Conservation (phyloP, 768 basidiomycete species). For the Paxillus ammoniavirescens region DNA sequence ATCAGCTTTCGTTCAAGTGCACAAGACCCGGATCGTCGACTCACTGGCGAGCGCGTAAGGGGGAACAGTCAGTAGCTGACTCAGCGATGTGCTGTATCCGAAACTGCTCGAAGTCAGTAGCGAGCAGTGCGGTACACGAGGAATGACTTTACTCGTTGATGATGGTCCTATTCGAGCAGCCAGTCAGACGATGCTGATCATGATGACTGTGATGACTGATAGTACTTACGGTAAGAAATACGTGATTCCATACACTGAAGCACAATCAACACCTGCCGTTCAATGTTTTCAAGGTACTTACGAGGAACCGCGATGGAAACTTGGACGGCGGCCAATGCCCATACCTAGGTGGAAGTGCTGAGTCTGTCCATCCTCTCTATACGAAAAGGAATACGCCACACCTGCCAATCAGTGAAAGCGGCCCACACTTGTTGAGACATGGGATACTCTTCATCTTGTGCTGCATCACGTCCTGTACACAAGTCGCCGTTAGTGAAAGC, state of each 20-base stretch:
- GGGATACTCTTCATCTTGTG: constrained; percentile 55
- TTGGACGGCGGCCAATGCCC: constrained; percentile 38
- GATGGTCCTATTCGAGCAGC: no score
- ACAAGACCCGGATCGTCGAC: no score
- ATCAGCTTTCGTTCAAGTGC: no score
- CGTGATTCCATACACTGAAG: constrained; percentile 59
- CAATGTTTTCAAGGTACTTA: constrained; percentile 32
- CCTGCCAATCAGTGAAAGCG: constrained; percentile 62
- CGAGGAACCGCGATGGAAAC: constrained; percentile 56
- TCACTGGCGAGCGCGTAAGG: no score
- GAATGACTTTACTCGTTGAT: no score
- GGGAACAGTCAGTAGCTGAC: no score
- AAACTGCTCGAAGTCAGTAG: no score
- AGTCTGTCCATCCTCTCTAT: no score
- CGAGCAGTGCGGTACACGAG: no score
- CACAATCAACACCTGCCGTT: not conserved
- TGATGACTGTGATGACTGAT: no score
- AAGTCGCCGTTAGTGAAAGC: constrained; percentile 22
- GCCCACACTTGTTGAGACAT: constrained; percentile 48
- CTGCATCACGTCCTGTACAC: constrained; percentile 59
- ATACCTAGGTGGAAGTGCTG: not conserved
- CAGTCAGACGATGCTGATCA: no score
- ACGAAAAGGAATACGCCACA: constrained; percentile 11
- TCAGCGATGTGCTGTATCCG: no score
- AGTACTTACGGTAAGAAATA: constrained; percentile 18